Conservation (phyloP, 148 eudicot genomes). For the Silene latifolia region DNA sequence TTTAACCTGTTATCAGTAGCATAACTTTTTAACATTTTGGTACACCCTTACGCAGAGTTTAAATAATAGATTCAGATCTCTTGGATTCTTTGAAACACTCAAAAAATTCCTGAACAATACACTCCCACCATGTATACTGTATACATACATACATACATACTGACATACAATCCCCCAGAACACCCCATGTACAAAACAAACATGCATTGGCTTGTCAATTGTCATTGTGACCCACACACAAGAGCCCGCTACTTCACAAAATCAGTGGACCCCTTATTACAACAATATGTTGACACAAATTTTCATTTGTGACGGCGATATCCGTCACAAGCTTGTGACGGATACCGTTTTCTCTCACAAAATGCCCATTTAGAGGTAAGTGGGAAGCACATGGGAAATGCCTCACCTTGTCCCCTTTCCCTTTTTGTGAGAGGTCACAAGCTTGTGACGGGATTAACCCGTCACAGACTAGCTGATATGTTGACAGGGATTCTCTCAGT, state of each 20-base stretch:
- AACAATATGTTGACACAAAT: slow-evolving; percentile 7
- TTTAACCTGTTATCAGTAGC: neutral
- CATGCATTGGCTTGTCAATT: slow-evolving; percentile 24
- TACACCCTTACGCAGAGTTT: slow-evolving; percentile 7
- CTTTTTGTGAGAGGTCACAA: no score
- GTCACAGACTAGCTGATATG: no score
- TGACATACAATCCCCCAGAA: neutral
- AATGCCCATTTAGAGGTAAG: no score
- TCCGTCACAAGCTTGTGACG: no score
- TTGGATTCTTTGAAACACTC: slow-evolving; percentile 25
- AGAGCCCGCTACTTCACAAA: neutral
- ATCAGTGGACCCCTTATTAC: neutral
- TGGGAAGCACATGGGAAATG: no score
- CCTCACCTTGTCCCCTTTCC: no score
- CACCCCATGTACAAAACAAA: slow-evolving; percentile 15
- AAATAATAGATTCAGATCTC: slow-evolving; percentile 23
- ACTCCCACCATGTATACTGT: neutral
- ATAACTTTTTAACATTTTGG: neutral
- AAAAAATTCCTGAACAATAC: slow-evolving; percentile 9
- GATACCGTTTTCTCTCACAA: no score
- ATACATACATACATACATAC: neutral
- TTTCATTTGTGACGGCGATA: no score
- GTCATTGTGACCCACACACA: neutral
- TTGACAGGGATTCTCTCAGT: neutral
- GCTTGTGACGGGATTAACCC: no score